Conservation (phyloP, 805 yeast species). For the Suhomyces vadensis region DNA sequence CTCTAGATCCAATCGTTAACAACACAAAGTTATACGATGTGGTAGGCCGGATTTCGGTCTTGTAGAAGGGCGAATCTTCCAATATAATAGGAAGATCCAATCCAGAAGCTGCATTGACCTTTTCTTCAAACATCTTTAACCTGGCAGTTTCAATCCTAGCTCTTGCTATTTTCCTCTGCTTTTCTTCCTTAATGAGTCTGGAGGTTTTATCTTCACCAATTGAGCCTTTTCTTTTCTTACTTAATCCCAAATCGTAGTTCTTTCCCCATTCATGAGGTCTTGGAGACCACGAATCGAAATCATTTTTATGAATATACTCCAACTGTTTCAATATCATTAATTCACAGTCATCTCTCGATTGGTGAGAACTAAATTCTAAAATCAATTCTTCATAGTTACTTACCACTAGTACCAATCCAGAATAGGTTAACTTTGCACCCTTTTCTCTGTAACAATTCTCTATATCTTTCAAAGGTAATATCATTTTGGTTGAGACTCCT, state of each 20-base stretch:
- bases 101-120: conserved; percentile 58
- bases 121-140: conserved; percentile 66
- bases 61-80: conserved; percentile 60
- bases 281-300: conserved; percentile 17
- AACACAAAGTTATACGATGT: conserved; percentile 61
- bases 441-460: conserved; percentile 68
- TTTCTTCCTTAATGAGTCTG: conserved; percentile 1
- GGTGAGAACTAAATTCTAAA: conserved; percentile 69
- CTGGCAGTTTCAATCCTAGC: conserved; percentile 54
- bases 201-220: not conserved
- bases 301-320: conserved; percentile 37
- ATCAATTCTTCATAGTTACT: conserved; percentile 76
- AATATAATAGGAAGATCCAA: conserved; percentile 66
- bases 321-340: conserved; percentile 50
- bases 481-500: conserved; percentile 76
- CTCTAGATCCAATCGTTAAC: conserved; percentile 90
- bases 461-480: conserved; percentile 72
- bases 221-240: conserved; percentile 13
- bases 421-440: conserved; percentile 66
- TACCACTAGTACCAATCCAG: conserved; percentile 67
- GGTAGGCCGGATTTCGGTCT: conserved; percentile 53
- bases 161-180: conserved; percentile 16
- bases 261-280: conserved; percentile 27
- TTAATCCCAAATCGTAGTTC: conserved; percentile 18
- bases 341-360: conserved; percentile 74